These are phyloP conservation scores for Chrysoporthe austroafricana DNA, from an alignment of 2,329 filamentous ascomycete genomes.

Conservation along the genomic window DNA sequence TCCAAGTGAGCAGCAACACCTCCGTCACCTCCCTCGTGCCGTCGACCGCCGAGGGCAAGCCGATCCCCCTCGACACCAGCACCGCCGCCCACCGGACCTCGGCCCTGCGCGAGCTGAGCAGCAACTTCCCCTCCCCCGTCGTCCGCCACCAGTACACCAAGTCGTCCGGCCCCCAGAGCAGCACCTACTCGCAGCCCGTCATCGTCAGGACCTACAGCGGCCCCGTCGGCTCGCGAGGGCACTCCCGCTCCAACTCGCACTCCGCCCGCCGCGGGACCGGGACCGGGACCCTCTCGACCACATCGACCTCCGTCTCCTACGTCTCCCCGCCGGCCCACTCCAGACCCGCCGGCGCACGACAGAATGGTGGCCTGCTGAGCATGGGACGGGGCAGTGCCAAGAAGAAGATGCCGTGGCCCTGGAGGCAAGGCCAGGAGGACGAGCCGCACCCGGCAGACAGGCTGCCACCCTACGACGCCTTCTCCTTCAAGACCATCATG, in stretches of 20 bases:
- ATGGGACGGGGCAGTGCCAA: constrained; percentile 50
- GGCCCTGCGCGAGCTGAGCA: constrained; percentile 63
- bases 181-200: constrained; percentile 67
- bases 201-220: constrained; percentile 67
- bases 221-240: constrained; percentile 41
- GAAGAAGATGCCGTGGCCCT: constrained; percentile 42
- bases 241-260: constrained; percentile 32
- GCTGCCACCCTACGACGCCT: constrained; percentile 65
- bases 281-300: constrained; percentile 34
- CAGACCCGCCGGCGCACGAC: constrained; percentile 36
- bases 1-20: constrained; percentile 50
- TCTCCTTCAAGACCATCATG: constrained; percentile 68
- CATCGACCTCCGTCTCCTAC: constrained; percentile 34
- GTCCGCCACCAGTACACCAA: constrained; percentile 58
- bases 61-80: constrained; percentile 60
- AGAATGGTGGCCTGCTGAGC: constrained; percentile 45
- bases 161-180: constrained; percentile 58
- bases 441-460: constrained; percentile 41
- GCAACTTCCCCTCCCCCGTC: constrained; percentile 54
- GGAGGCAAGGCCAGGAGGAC: constrained; percentile 32
- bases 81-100: constrained; percentile 62
- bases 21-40: constrained; percentile 58
- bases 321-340: constrained; percentile 33
- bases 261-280: constrained; percentile 35
- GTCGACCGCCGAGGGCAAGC: constrained; percentile 59